Conservation (phyloP, 352 stramenopile species). For the Peronospora belbahrii region DNA sequence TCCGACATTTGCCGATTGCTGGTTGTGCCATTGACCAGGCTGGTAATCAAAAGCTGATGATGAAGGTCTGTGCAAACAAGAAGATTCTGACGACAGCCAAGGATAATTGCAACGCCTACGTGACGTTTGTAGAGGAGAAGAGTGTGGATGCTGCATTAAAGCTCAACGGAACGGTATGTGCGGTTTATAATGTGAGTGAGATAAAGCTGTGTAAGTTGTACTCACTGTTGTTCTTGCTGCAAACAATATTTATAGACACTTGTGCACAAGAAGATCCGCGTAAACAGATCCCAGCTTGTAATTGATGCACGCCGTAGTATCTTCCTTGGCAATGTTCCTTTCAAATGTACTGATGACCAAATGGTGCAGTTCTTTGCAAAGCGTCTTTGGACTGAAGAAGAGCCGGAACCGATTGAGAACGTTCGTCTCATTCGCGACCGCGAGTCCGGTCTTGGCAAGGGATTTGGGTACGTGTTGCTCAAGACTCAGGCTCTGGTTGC, state of each 20-base stretch:
- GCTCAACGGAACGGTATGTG: not conserved
- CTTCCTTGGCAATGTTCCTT: constrained; percentile 88
- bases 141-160: not conserved
- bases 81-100: constrained; percentile 73
- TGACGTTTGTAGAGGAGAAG: constrained; percentile 53
- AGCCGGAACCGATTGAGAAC: constrained; percentile 64
- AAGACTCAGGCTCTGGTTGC: constrained; percentile 51
- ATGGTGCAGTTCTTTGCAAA: constrained; percentile 67
- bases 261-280: constrained; percentile 52
- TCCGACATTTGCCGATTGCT: constrained; percentile 82
- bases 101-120: constrained; percentile 89
- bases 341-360: constrained; percentile 76
- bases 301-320: constrained; percentile 80
- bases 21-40: constrained; percentile 76
- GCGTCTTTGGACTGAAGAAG: constrained; percentile 59
- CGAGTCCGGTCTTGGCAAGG: constrained; percentile 85
- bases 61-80: constrained; percentile 87
- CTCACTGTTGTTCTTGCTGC: constrained; percentile 4
- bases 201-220: not conserved
- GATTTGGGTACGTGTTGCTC: constrained; percentile 88
- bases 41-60: constrained; percentile 89
- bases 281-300: constrained; percentile 50
- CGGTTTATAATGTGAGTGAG: no score
- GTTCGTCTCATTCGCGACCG: constrained; percentile 87
- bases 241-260: constrained; percentile 38